A percentile compares a stretch with the other conserved stretches of the same genome.
These are phyloP conservation scores for Phytophthora agathidicida DNA, from an alignment of 352 stramenopile genomes.

Conservation along the genomic window DNA sequence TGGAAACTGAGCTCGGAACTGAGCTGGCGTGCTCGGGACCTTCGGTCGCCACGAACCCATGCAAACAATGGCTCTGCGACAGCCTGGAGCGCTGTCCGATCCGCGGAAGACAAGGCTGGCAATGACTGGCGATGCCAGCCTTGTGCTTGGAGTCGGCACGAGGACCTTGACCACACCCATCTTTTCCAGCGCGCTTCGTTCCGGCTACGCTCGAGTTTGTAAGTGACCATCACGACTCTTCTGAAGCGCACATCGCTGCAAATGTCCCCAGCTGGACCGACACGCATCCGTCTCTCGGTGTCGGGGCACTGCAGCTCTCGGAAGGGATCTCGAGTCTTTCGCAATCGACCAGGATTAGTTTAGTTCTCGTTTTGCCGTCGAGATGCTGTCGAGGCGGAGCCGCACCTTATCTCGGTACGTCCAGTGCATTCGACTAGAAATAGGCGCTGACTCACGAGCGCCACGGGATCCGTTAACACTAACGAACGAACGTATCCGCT, in stretches of 20 bases:
- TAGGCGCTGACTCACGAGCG: conserved; percentile 1
- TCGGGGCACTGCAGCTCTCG: conserved; percentile 26
- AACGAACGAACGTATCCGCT: conserved; percentile 5
- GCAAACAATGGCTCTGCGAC: conserved; percentile 1
- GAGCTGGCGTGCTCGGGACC: conserved; percentile 5
- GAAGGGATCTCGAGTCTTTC: conserved; percentile 19
- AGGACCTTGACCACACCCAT: no score
- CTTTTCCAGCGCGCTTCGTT: conserved; percentile 2
- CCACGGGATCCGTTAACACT: conserved; percentile 28
- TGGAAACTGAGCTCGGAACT: background rate
- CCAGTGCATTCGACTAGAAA: conserved; percentile 12
- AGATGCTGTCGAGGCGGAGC: conserved; percentile 25
- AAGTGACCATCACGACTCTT: conserved; percentile 28
- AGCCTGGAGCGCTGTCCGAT: background rate
- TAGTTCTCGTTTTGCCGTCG: conserved; percentile 32
- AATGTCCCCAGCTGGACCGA: conserved; percentile 32
- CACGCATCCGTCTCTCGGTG: conserved; percentile 33
- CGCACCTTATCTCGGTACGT: conserved; percentile 37
- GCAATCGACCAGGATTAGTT: conserved; percentile 22
- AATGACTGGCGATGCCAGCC: no score
- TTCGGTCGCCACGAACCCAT: background rate
- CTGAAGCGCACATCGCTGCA: conserved; percentile 36
- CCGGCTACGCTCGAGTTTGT: conserved; percentile 24
- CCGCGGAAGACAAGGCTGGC: background rate
- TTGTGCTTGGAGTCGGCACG: no score